A percentile compares a stretch with the other conserved stretches of the same genome.
These are phyloP conservation scores for Ceratocystis eucalypticola DNA, from an alignment of 2,329 filamentous ascomycete species.

Conservation along the genomic window DNA sequence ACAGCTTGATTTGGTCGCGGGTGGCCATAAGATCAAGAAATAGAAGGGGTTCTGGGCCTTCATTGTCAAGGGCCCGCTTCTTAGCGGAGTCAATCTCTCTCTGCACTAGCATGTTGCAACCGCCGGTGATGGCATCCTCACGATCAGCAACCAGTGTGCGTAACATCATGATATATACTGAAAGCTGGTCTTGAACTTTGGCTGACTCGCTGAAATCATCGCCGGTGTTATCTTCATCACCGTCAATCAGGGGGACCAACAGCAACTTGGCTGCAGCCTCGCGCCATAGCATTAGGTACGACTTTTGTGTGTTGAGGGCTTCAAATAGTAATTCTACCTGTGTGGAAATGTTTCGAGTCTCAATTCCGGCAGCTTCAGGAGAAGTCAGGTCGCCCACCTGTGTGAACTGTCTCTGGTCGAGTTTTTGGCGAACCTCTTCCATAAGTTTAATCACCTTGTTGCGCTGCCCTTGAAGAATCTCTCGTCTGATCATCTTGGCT, in stretches of 20 bases:
- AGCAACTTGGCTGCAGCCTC: not conserved
- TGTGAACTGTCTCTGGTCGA: not conserved
- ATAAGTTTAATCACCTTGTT: not conserved
- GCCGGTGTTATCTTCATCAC: slow-evolving; percentile 70
- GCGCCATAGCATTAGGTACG: not conserved
- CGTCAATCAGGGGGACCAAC: slow-evolving; percentile 58
- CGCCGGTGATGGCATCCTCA: slow-evolving; percentile 60
- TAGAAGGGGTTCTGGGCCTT: not conserved
- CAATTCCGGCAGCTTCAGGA: not conserved
- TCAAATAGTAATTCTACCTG: not conserved
- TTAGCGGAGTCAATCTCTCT: slow-evolving; percentile 39
- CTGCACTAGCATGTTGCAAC: slow-evolving; percentile 59
- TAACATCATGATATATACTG: slow-evolving; percentile 70
- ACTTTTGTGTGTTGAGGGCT: not conserved
- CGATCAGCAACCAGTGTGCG: slow-evolving; percentile 67
- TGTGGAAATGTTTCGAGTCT: not conserved
- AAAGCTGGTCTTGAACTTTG: slow-evolving; percentile 74
- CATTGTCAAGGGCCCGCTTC: not conserved
- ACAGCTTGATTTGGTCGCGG: not conserved
- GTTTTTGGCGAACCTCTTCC: not conserved
- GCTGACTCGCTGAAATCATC: slow-evolving; percentile 84
- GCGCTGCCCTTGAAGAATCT: not conserved
- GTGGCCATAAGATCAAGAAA: not conserved
- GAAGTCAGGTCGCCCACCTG: not conserved
- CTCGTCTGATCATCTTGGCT: not conserved